Evolutionary conservation across 257 asterid genomes (phyloP).

Genomic region (Solanum pennellii): DNA sequence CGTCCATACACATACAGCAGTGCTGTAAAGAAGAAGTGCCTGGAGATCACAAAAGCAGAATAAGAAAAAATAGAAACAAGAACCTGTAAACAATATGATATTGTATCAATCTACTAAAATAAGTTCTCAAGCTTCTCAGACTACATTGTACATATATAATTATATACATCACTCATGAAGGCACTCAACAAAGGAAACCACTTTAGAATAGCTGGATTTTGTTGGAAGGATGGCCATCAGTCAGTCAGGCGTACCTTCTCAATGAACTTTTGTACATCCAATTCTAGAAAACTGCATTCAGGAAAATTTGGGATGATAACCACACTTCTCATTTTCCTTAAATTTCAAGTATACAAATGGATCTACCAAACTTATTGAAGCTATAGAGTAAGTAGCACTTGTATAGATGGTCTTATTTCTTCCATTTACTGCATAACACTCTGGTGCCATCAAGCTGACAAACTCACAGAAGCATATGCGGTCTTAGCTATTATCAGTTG

Average conservation of each 20-base stretch:
- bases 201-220: not conserved
- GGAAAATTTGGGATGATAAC: not conserved
- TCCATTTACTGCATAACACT: not conserved
- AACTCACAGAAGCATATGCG: not conserved
- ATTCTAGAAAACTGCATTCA: not conserved
- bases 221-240: not conserved
- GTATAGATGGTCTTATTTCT: not conserved
- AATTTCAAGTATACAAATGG: not conserved
- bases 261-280: not conserved
- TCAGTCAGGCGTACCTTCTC: not conserved
- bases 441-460: not conserved
- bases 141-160: not conserved
- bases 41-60: slow-evolving; percentile 12
- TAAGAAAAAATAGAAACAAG: not conserved
- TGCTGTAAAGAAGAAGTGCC: slow-evolving; percentile 89
- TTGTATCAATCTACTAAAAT: not conserved
- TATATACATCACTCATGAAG: not conserved
- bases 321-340: not conserved
- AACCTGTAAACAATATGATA: not conserved
- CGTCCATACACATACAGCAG: slow-evolving; percentile 85
- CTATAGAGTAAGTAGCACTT: not conserved
- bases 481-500: not conserved
- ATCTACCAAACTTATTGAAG: not conserved
- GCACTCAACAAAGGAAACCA: not conserved
- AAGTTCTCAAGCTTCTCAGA: not conserved